Evolutionary conservation across 2,329 filamentous ascomycete genomes (phyloP).

Genomic region (Ascochyta fabae): DNA sequence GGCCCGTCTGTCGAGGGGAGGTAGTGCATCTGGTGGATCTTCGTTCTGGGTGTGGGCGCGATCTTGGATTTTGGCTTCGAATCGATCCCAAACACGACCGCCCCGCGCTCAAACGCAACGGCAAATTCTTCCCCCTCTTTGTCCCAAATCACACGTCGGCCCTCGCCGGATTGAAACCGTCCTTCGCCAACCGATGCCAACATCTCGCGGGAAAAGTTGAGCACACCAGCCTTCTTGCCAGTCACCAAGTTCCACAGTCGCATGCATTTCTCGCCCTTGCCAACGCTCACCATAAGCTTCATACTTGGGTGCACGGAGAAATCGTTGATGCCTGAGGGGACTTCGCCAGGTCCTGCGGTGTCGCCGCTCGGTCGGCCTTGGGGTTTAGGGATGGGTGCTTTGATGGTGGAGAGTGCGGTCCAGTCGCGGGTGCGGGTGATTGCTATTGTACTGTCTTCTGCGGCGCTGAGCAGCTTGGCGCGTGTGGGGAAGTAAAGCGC

Average conservation of each 20-base stretch:
- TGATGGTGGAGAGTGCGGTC: slow-evolving; percentile 85
- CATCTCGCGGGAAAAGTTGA: slow-evolving; percentile 80
- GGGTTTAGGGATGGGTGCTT: slow-evolving; percentile 82
- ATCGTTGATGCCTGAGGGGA: slow-evolving; percentile 88
- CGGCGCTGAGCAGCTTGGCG: slow-evolving; percentile 84
- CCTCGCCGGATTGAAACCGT: slow-evolving; percentile 80
- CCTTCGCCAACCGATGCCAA: slow-evolving; percentile 78
- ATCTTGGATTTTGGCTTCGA: slow-evolving; percentile 80
- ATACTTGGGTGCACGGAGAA: slow-evolving; percentile 95
- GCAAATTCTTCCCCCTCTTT: slow-evolving; percentile 80
- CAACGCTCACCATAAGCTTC: slow-evolving; percentile 94
- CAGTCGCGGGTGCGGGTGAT: slow-evolving; percentile 89
- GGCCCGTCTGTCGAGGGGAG: slow-evolving; percentile 59
- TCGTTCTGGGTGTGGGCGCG: slow-evolving; percentile 71
- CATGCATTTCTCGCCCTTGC: slow-evolving; percentile 89
- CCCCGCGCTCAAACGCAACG: slow-evolving; percentile 85
- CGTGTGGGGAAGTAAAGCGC: slow-evolving; percentile 81
- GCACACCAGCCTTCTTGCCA: slow-evolving; percentile 90
- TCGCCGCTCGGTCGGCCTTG: slow-evolving; percentile 85
- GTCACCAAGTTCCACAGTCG: slow-evolving; percentile 96
- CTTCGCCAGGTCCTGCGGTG: slow-evolving; percentile 80
- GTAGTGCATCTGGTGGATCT: slow-evolving; percentile 84
- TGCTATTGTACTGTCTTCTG: slow-evolving; percentile 90
- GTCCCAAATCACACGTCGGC: slow-evolving; percentile 82
- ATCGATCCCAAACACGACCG: slow-evolving; percentile 86